A percentile compares a stretch with the other conserved stretches of the same genome.
phyloP scores from a whole-genome alignment of 495 filamentous ascomycete species.

The Penicillium paxilli region DNA sequence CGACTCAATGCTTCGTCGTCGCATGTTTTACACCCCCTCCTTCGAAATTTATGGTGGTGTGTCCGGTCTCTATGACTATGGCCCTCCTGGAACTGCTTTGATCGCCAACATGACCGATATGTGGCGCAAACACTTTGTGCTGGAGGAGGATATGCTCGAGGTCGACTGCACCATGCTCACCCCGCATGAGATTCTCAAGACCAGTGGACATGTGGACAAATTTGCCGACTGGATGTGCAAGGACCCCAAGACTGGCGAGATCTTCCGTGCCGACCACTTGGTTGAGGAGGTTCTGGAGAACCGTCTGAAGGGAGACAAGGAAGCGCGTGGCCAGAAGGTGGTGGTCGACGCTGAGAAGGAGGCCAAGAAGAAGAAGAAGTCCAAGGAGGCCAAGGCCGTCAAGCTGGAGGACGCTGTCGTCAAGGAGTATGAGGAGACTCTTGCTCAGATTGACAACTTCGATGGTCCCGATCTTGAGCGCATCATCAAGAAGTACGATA shows the following conservation, averaged over 20 bases:
- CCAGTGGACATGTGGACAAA: slow-evolving; percentile 94
- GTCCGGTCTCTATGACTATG: slow-evolving; percentile 82
- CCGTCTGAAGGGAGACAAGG: slow-evolving; percentile 77
- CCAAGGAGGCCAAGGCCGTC: slow-evolving; percentile 54
- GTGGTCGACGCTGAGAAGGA: slow-evolving; percentile 65
- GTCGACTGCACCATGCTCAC: slow-evolving; percentile 84
- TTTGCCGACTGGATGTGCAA: slow-evolving; percentile 99
- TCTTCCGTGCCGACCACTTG: slow-evolving; percentile 92
- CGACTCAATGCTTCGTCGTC: slow-evolving; percentile 81
- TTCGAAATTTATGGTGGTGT: slow-evolving; percentile 94
- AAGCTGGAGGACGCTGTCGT: slow-evolving; percentile 65
- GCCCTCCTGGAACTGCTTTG: slow-evolving; percentile 76
- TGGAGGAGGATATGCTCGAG: slow-evolving; percentile 90
- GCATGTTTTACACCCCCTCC: slow-evolving; percentile 90
- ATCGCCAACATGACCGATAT: slow-evolving; percentile 83
- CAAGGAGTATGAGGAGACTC: slow-evolving; percentile 66
- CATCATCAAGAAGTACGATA: slow-evolving; percentile 64
- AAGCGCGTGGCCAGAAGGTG: slow-evolving; percentile 70
- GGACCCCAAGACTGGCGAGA: slow-evolving; percentile 95
- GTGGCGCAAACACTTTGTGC: slow-evolving; percentile 91
- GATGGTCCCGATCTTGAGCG: slow-evolving; percentile 61
- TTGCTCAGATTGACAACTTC: slow-evolving; percentile 74
- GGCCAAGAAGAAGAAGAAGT: slow-evolving; percentile 66
- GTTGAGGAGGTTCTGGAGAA: slow-evolving; percentile 90
- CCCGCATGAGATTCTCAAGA: slow-evolving; percentile 90